These are phyloP conservation scores for Grigorovia humatica DNA, from an alignment of 805 yeast species.

Conservation along the genomic window DNA sequence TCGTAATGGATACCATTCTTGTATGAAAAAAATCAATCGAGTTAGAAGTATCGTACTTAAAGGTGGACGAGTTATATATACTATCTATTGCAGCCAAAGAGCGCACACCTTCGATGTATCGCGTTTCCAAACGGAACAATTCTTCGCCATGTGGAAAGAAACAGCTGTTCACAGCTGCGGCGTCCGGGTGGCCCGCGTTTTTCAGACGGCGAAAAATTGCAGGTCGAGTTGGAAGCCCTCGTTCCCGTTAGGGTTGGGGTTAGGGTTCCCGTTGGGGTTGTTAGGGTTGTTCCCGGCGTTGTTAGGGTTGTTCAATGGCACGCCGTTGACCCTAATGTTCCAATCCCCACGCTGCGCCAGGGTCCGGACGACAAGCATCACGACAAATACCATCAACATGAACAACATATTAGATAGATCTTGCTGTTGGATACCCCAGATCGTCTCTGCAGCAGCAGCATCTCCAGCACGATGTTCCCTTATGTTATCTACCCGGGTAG, in stretches of 20 bases:
- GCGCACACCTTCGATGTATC: background rate
- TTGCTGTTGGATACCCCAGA: background rate
- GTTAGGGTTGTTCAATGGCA: constrained; percentile 3
- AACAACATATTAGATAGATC: constrained; percentile 5
- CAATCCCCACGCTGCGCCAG: constrained; percentile 18
- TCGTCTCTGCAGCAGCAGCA: constrained; percentile 1
- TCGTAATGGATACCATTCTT: constrained; percentile 68
- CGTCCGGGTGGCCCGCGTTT: background rate
- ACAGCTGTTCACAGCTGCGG: background rate
- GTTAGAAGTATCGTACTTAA: background rate
- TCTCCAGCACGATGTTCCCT: constrained; percentile 5
- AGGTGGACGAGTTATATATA: background rate
- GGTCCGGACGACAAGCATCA: constrained; percentile 8
- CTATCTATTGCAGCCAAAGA: background rate
- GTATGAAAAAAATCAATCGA: no score
- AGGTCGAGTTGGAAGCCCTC: constrained; percentile 10
- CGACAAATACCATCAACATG: constrained; percentile 11
- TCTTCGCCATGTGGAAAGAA: background rate
- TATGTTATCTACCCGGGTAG: constrained; percentile 5
- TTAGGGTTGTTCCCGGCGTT: background rate
- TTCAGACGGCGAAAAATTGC: constrained; percentile 21
- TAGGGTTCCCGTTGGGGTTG: background rate
- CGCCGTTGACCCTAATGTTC: constrained; percentile 21
- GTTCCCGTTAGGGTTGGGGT: background rate
- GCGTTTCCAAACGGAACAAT: background rate